A percentile compares a stretch with the other conserved stretches of the same genome.
phyloP scores from a whole-genome alignment of 1,139 yeast species.

The Sugiyamaella sp. region DNA sequence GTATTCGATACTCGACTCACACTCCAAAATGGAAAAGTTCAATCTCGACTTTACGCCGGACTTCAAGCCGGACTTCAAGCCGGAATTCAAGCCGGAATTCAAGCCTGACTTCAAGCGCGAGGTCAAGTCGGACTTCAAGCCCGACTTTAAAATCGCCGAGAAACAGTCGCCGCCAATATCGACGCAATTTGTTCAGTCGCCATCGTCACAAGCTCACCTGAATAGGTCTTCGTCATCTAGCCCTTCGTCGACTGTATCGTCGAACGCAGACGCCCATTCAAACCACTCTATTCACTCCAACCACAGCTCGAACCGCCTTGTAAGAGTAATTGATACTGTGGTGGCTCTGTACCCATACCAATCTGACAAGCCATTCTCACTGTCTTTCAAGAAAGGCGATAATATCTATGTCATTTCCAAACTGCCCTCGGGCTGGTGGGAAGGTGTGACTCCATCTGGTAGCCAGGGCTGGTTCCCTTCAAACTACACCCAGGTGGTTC shows the following conservation, averaged over 20 bases:
- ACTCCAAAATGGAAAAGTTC: conserved; percentile 1
- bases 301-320: background rate
- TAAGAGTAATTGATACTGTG: conserved; percentile 31
- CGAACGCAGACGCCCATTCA: conserved; percentile 3
- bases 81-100: too few relatives aligned
- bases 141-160: background rate
- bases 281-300: background rate
- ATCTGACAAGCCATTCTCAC: conserved; percentile 70
- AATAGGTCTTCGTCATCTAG: conserved; percentile 13
- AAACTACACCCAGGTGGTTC: conserved; percentile 36
- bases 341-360: conserved; percentile 63
- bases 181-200: conserved; percentile 13
- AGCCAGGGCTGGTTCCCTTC: conserved; percentile 45
- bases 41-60: conserved; percentile 12
- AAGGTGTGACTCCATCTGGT: conserved; percentile 37
- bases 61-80: conserved; percentile 9
- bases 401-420: conserved; percentile 62
- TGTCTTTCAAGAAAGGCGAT: conserved; percentile 63
- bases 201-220: conserved; percentile 10
- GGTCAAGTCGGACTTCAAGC: conserved; percentile 8
- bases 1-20: background rate
- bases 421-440: conserved; percentile 46
- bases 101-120: too few relatives aligned
- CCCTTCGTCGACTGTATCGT: conserved; percentile 13
- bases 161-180: conserved; percentile 5